Evolutionary conservation across 768 basidiomycete species (phyloP), one percentile per base, ranked within the genome.

Genomic region (Boletus vermiculosoides): DNA sequence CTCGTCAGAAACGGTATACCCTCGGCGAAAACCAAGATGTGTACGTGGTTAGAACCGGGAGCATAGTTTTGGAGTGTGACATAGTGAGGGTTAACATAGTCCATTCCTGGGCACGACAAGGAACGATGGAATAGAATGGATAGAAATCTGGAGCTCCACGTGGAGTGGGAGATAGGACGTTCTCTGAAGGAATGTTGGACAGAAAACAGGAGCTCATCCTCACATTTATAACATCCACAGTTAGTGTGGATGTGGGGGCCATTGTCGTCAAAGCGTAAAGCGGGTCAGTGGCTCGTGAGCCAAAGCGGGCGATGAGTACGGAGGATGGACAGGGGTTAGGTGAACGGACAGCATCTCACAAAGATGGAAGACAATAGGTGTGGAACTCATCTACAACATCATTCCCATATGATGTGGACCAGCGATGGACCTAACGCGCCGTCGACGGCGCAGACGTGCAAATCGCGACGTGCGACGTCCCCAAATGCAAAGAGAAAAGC

Each of bases 221-320:
- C 6, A 15, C 10, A 61, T 61, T 57, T 64, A 64, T 64, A 64
- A 28, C 23, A 3, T 20, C 22, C 31, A 30, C 4, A 34, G n/a
- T 3, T n/a, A 4, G 7, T 40, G 50, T 55, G 34, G 25, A 25
- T 37, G 51, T 59, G 47, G 51, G 5, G 10, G 37, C 28, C 45
- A 50, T 63, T 51, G 62, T 62, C 3, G 41, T 46, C 58, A 62
- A 66, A 65, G 59, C 63, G 42, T 39, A 12, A 30, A 12, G 18
- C 5, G n/a, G 28, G 20, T 25, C 15, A 13, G 52, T 23, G 23
- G 37, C 0, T 28, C n/a, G 6, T 16, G 20, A n/a, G 40, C 22
- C 49, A 56, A 56, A 61, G 56, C 59, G 46, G 25, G 12, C 10
- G 25, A 18, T 30, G 46, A 23, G 22, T n/a, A 13, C 18, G 36